These are phyloP conservation scores for Penicillium alfredii DNA, from an alignment of 495 filamentous ascomycete species.

Conservation along the genomic window DNA sequence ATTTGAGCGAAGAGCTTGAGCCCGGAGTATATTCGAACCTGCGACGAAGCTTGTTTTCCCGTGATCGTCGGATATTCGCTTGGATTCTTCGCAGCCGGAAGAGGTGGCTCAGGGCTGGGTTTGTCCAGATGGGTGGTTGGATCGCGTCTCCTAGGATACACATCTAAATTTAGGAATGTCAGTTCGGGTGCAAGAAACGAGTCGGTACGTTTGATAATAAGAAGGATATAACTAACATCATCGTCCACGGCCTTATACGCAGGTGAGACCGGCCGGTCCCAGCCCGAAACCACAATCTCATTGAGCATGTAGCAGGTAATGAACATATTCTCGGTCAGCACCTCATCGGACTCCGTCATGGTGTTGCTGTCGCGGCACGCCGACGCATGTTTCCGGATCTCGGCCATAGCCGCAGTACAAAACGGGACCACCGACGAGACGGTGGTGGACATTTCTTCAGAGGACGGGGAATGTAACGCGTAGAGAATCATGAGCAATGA, in stretches of 20 bases:
- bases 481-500: slow-evolving; percentile 31
- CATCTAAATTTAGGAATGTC: slow-evolving; percentile 12
- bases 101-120: slow-evolving; percentile 23
- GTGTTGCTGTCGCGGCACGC: slow-evolving; percentile 7
- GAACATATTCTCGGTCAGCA: slow-evolving; percentile 26
- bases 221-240: slow-evolving; percentile 18
- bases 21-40: slow-evolving; percentile 10
- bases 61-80: slow-evolving; percentile 24
- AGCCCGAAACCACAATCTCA: slow-evolving; percentile 28
- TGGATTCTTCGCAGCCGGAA: slow-evolving; percentile 31
- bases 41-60: slow-evolving; percentile 11
- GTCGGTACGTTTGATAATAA: no score
- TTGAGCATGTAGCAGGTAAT: slow-evolving; percentile 35
- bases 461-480: slow-evolving; percentile 30
- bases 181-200: no score
- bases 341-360: slow-evolving; percentile 10
- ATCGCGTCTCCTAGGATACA: slow-evolving; percentile 23
- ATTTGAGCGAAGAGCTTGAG: slow-evolving; percentile 19
- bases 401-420: slow-evolving; percentile 26
- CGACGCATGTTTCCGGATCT: slow-evolving; percentile 19
- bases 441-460: slow-evolving; percentile 25
- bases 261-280: slow-evolving; percentile 27
- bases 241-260: slow-evolving; percentile 27
- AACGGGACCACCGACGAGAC: slow-evolving; percentile 31
- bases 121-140: slow-evolving; percentile 16